phyloP scores from a whole-genome alignment of 768 basidiomycete species.

The Tricholoma saponaceum region DNA sequence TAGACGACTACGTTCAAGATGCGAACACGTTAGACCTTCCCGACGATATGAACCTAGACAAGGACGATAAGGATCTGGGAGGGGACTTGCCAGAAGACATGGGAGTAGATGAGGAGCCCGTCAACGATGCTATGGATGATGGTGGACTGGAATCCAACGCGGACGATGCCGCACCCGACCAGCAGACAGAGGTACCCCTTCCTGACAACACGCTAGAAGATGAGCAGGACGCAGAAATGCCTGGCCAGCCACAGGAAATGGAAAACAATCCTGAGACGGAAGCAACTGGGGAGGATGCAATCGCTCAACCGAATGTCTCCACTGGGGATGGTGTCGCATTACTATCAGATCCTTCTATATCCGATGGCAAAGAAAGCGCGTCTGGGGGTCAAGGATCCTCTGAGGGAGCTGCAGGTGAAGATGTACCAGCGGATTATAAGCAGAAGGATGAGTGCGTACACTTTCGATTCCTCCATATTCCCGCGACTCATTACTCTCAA shows the following conservation, averaged over 20 bases:
- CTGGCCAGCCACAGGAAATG: slow-evolving; percentile 19
- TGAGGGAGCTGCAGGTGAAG: slow-evolving; percentile 24
- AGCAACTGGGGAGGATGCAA: slow-evolving; percentile 25
- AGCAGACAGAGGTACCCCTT: slow-evolving; percentile 17
- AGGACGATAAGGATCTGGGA: slow-evolving; percentile 31
- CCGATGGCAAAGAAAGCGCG: slow-evolving; percentile 26
- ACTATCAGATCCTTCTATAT: slow-evolving; percentile 23
- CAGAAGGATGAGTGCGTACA: slow-evolving; percentile 9
- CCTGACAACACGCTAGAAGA: slow-evolving; percentile 25
- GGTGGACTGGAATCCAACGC: slow-evolving; percentile 21
- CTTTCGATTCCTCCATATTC: background rate
- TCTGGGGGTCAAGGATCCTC: slow-evolving; percentile 29
- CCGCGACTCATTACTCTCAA: slow-evolving; percentile 1
- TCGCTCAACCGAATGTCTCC: slow-evolving; percentile 41
- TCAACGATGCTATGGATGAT: slow-evolving; percentile 30
- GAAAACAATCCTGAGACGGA: slow-evolving; percentile 27
- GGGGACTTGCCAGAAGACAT: slow-evolving; percentile 25
- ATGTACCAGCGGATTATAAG: slow-evolving; percentile 24
- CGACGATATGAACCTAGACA: slow-evolving; percentile 72
- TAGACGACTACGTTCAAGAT: slow-evolving; percentile 75
- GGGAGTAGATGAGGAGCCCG: slow-evolving; percentile 25
- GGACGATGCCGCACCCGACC: slow-evolving; percentile 16
- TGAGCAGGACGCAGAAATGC: slow-evolving; percentile 15
- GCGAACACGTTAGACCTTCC: slow-evolving; percentile 86
- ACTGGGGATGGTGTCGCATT: slow-evolving; percentile 37